phyloP scores from a whole-genome alignment of 257 asterid genomes.

The Nicotiana paniculata region DNA sequence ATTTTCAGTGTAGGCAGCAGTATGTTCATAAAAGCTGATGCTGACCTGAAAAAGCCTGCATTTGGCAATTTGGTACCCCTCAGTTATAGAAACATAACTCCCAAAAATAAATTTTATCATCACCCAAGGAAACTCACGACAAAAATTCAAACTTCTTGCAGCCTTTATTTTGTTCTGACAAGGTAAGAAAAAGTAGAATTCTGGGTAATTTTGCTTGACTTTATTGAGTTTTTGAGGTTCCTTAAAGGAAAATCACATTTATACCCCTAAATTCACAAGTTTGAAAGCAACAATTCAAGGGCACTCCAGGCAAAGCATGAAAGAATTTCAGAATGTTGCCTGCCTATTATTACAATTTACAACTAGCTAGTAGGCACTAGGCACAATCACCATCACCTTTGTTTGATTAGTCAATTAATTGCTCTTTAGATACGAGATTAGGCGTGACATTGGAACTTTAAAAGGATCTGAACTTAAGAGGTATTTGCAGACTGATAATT shows the following conservation, averaged over 20 bases:
- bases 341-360: background rate
- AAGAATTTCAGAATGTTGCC: background rate
- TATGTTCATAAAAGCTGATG: slow-evolving; percentile 82
- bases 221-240: no score
- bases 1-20: slow-evolving; percentile 62
- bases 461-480: slow-evolving; percentile 11
- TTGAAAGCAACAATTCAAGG: slow-evolving; percentile 51
- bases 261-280: slow-evolving; percentile 24
- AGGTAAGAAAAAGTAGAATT: background rate
- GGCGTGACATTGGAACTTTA: slow-evolving; percentile 61
- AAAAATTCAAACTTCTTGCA: background rate
- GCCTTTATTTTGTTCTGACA: background rate
- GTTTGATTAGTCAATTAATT: slow-evolving; percentile 17
- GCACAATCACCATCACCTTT: background rate
- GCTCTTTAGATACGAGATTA: slow-evolving; percentile 14
- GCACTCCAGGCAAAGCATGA: slow-evolving; percentile 50
- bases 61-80: background rate
- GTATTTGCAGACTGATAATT: slow-evolving; percentile 21
- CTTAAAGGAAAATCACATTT: slow-evolving; percentile 18
- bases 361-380: background rate
- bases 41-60: slow-evolving; percentile 96
- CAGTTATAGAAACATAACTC: background rate
- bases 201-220: background rate
- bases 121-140: background rate
- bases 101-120: background rate